Evolutionary conservation across 768 basidiomycete genomes (phyloP).

Genomic region (Neoboletus magnificus): DNA sequence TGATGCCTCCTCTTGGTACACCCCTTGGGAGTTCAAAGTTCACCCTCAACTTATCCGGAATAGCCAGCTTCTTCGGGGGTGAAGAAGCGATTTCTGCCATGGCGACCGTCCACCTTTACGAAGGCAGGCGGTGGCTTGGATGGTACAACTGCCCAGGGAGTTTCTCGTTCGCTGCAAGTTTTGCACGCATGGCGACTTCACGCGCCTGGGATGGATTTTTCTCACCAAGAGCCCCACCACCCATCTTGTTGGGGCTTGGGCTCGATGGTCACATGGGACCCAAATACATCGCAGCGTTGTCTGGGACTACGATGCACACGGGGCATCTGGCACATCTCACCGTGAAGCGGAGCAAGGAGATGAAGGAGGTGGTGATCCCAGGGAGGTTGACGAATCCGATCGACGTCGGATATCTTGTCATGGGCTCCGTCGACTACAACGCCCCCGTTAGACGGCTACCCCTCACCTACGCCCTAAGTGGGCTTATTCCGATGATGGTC

Average conservation of each 20-base stretch:
- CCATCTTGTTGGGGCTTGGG: constrained; percentile 27
- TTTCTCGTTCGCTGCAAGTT: constrained; percentile 30
- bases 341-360: constrained; percentile 11
- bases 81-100: constrained; percentile 36
- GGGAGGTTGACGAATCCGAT: constrained; percentile 22
- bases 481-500: constrained; percentile 21
- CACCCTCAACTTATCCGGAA: constrained; percentile 27
- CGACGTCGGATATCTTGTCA: constrained; percentile 15
- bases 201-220: constrained; percentile 27
- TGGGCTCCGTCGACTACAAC: constrained; percentile 7
- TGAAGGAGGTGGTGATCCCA: constrained; percentile 5
- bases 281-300: constrained; percentile 24
- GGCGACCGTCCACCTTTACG: constrained; percentile 32
- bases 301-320: constrained; percentile 20
- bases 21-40: constrained; percentile 14
- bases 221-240: constrained; percentile 14
- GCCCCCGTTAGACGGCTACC: constrained; percentile 3
- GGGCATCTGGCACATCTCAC: constrained; percentile 25
- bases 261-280: constrained; percentile 30
- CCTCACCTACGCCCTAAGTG: constrained; percentile 1
- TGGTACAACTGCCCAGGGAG: constrained; percentile 38
- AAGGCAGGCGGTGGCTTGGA: constrained; percentile 33
- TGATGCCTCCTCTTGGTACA: constrained; percentile 20
- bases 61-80: constrained; percentile 36
- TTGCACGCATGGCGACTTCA: constrained; percentile 27